Evolutionary conservation across 2,329 filamentous ascomycete genomes (phyloP).

Genomic region (Fusarium ramigenum): DNA sequence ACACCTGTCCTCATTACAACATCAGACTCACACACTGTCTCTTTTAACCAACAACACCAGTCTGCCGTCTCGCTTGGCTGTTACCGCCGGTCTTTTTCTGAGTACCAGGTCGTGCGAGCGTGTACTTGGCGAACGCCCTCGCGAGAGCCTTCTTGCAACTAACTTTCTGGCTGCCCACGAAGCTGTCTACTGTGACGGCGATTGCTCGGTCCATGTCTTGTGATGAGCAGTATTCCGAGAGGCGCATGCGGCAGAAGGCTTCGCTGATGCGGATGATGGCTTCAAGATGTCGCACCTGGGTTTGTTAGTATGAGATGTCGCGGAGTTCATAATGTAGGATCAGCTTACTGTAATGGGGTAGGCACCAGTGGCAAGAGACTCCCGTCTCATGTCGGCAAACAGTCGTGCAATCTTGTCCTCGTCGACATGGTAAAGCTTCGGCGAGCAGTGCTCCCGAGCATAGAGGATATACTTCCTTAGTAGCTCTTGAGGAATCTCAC

Average conservation of each 20-base stretch:
- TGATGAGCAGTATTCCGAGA: constrained; percentile 93
- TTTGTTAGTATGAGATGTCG: constrained; percentile 13
- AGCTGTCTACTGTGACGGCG: constrained; percentile 94
- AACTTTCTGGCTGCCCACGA: constrained; percentile 95
- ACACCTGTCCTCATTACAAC: neutral
- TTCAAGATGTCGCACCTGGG: constrained; percentile 94
- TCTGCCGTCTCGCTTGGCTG: constrained; percentile 42
- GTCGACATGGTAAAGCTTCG: constrained; percentile 97
- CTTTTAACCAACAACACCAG: constrained; percentile 44
- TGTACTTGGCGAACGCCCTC: constrained; percentile 96
- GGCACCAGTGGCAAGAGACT: constrained; percentile 91
- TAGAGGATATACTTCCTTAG: constrained; percentile 97
- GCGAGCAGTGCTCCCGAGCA: constrained; percentile 85
- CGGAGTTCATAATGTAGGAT: neutral
- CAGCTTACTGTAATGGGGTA: constrained; percentile 95
- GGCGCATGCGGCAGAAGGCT: constrained; percentile 94
- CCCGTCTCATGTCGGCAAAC: constrained; percentile 95
- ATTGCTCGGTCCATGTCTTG: constrained; percentile 97
- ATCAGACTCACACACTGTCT: neutral
- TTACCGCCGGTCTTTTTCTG: constrained; percentile 37
- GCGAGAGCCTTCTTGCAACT: constrained; percentile 97
- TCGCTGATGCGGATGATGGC: constrained; percentile 97
- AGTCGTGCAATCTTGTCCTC: constrained; percentile 95
- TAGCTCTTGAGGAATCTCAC: constrained; percentile 88
- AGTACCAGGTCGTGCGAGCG: constrained; percentile 62